phyloP scores from a whole-genome alignment of 1,284 basidiomycete genomes.

The Trichosporon ovoides region DNA sequence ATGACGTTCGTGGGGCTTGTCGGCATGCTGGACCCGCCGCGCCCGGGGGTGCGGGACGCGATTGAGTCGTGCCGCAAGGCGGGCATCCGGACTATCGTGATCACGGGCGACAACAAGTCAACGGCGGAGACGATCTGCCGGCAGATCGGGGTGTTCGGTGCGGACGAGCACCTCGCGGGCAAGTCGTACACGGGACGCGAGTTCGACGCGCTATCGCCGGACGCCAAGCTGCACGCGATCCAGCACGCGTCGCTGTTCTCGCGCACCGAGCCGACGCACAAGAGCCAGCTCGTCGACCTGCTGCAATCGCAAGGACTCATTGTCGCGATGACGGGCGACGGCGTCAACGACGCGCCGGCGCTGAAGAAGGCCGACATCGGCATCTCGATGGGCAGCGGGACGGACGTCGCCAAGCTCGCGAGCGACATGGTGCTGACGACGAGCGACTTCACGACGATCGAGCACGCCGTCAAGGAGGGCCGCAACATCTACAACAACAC shows the following conservation, averaged over 20 bases:
- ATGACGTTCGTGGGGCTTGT: conserved; percentile 92
- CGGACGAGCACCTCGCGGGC: conserved; percentile 73
- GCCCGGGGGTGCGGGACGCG: conserved; percentile 83
- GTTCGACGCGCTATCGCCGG: conserved; percentile 71
- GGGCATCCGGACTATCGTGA: conserved; percentile 93
- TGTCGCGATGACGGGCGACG: conserved; percentile 97
- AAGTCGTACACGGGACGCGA: conserved; percentile 94
- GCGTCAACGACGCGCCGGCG: conserved; percentile 95
- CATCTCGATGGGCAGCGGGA: conserved; percentile 98
- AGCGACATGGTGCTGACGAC: conserved; percentile 88
- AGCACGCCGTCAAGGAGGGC: conserved; percentile 93
- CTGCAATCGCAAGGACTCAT: conserved; percentile 88
- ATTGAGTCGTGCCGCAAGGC: conserved; percentile 86
- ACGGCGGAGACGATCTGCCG: conserved; percentile 97
- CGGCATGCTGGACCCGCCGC: conserved; percentile 96
- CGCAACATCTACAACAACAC: conserved; percentile 98
- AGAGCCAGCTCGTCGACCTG: conserved; percentile 89
- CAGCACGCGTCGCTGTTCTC: conserved; percentile 83
- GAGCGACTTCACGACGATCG: conserved; percentile 71
- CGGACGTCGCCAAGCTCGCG: conserved; percentile 96
- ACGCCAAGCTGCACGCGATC: conserved; percentile 79
- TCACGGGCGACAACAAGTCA: conserved; percentile 97
- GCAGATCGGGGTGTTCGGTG: conserved; percentile 86
- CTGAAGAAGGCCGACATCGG: conserved; percentile 97
- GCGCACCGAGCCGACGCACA: conserved; percentile 91